Evolutionary conservation across 2,329 filamentous ascomycete genomes (phyloP).

Genomic region (Diaporthe australafricana): DNA sequence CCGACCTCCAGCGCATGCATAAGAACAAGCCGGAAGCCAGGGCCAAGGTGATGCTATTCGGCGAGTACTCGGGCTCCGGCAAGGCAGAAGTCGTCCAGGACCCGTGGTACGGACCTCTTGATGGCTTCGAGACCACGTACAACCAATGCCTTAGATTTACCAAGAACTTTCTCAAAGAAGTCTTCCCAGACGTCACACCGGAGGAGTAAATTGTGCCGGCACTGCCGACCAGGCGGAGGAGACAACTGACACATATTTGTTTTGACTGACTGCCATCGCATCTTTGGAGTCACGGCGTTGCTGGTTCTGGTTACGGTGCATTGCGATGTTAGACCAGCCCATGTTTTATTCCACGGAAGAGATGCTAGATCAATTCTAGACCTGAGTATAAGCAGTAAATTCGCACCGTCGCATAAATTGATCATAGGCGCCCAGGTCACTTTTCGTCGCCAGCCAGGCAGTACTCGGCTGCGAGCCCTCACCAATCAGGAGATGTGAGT

Average conservation of each 20-base stretch:
- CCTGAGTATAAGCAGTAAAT: not conserved
- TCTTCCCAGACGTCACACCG: constrained; percentile 55
- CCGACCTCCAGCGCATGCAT: constrained; percentile 73
- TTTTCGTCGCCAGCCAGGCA: not conserved
- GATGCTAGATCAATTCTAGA: constrained; percentile 4
- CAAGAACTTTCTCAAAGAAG: constrained; percentile 76
- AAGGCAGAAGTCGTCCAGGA: constrained; percentile 81
- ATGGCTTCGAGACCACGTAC: constrained; percentile 88
- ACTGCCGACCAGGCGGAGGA: not conserved
- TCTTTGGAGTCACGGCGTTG: constrained; percentile 15
- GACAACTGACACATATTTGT: not conserved
- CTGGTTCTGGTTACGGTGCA: constrained; percentile 9
- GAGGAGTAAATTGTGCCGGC: constrained; percentile 33
- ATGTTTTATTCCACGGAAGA: constrained; percentile 24
- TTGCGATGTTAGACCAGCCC: constrained; percentile 5
- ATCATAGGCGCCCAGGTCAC: not conserved
- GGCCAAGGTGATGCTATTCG: constrained; percentile 83
- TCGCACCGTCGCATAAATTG: not conserved
- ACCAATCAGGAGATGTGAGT: constrained; percentile 1
- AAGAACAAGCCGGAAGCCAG: constrained; percentile 67
- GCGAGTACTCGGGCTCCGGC: constrained; percentile 78
- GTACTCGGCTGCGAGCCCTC: not conserved
- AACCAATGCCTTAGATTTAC: constrained; percentile 85
- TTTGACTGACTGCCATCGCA: constrained; percentile 4
- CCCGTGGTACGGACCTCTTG: constrained; percentile 89